Percentiles rank a stretch among this genome's conserved stretches.
Conservation (phyloP, 305 asterid genomes). For the Rubia peregrina region DNA sequence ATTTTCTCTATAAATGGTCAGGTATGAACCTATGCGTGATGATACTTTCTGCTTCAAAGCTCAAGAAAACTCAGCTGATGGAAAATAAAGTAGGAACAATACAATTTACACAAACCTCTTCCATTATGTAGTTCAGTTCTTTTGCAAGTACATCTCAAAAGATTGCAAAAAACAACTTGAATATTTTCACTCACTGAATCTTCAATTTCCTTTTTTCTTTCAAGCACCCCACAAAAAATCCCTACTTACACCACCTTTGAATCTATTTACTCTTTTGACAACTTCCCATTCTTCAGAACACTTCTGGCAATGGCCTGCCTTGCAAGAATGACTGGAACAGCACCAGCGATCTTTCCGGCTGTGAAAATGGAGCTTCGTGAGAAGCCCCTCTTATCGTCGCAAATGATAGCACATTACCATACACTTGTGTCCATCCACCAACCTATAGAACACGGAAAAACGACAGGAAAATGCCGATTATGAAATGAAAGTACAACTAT, state of each 20-base stretch:
- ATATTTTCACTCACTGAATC: not conserved
- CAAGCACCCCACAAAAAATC: not conserved
- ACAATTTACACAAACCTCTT: not conserved
- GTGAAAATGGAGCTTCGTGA: constrained; percentile 72
- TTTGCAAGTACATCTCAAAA: not conserved
- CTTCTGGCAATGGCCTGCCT: constrained; percentile 44
- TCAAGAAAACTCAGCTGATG: not conserved
- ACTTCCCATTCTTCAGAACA: constrained; percentile 21
- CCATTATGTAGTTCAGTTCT: not conserved
- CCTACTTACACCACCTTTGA: constrained; percentile 15
- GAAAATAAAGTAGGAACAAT: not conserved
- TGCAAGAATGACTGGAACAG: constrained; percentile 47
- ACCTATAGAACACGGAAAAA: constrained; percentile 28
- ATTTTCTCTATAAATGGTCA: too few species aligned
- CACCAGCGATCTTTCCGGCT: constrained; percentile 59
- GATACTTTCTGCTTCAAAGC: not conserved
- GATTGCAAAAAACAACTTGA: not conserved
- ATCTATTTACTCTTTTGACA: constrained; percentile 20
- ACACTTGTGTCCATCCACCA: constrained; percentile 69
- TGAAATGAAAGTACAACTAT: not conserved
- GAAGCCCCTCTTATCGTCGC: constrained; percentile 67
- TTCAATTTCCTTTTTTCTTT: not conserved
- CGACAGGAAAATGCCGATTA: not conserved
- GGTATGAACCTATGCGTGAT: not conserved
- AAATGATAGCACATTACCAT: constrained; percentile 52